Evolutionary conservation across 176 grass and related monocot genomes (phyloP), one percentile per base, ranked within the genome.

Genomic region (Ananas comosus): DNA sequence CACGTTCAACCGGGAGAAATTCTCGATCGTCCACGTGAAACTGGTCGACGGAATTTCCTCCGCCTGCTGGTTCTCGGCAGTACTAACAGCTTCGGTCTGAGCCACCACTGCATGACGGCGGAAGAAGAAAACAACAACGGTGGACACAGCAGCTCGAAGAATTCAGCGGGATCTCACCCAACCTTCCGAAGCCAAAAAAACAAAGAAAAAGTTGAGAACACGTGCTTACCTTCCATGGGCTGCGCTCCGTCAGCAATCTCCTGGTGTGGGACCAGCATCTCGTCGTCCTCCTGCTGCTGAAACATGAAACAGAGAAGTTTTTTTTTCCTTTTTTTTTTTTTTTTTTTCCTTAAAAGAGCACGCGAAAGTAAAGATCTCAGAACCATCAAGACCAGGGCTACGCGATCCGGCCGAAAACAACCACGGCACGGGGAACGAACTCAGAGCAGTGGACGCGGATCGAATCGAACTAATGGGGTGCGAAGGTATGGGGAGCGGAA

Each of bases 21-120:
- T 91, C 13, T 85, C 58, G 18, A 96, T 96, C 2, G 83, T 91
- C 92, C 92, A 96, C 9, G 85, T 96, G 77, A 91, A 96, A 21
- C 78, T 85, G 0, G 85, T 85, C 1, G 70, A 79, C 57, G 83
- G 85, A 10, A 83, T 83, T 69, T 96, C 88, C 80, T 96, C 92
- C 0, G 33, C 76, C 29, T 83, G 92, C 70, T 96, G 86, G 80
- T 74, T 86, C 64, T 96, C 92, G 0, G 86, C 85, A 1, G 88
- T 91, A 78, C 85, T 86, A 21, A 70, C 79, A 6, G 71, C 74
- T 63, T 96, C 92, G 1, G 77, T 81, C 71, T 91, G 88, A 12
- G 73, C 86, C 48, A 83, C 83, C 70, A 81, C 85, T 88, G 67
- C 63, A 22, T n/a, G 21, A 12, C 10, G 11, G 7, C 29, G n/a